These are phyloP conservation scores for Thelephora ganbajun DNA, from an alignment of 768 basidiomycete genomes.

Conservation along the genomic window DNA sequence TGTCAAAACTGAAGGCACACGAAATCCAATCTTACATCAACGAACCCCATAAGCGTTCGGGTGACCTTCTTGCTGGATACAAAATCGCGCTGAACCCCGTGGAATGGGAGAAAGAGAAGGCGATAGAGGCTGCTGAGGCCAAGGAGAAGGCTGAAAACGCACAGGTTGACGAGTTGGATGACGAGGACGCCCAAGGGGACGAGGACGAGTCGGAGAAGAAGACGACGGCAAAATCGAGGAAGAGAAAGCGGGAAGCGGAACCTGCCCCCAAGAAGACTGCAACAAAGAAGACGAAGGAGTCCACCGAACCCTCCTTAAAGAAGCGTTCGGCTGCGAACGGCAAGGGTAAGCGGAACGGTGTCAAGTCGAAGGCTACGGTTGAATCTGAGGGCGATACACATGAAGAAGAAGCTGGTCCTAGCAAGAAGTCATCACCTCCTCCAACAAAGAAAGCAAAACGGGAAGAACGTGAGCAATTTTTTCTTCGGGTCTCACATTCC, in stretches of 20 bases:
- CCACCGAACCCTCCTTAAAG: conserved; percentile 24
- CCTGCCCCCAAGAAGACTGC: conserved; percentile 23
- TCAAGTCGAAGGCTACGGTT: conserved; percentile 46
- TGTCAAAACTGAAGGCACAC: conserved; percentile 59
- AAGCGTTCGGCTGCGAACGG: conserved; percentile 18
- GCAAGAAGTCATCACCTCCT: conserved; percentile 43
- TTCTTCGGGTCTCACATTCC: not conserved
- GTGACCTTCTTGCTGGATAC: conserved; percentile 67
- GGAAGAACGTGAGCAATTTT: conserved; percentile 35
- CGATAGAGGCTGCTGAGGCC: conserved; percentile 18
- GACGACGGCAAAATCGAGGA: conserved; percentile 24
- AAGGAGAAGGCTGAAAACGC: conserved; percentile 39
- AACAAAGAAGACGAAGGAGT: conserved; percentile 30
- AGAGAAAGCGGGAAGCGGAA: conserved; percentile 53
- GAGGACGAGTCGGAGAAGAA: conserved; percentile 28
- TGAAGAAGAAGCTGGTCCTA: conserved; percentile 25
- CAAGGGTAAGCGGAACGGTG: conserved; percentile 39
- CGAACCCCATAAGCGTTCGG: conserved; percentile 63
- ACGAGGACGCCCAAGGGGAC: conserved; percentile 34
- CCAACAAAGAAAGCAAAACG: conserved; percentile 51
- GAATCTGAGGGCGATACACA: conserved; percentile 47
- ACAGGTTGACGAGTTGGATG: conserved; percentile 54
- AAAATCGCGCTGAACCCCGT: conserved; percentile 61
- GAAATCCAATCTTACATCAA: conserved; percentile 78
- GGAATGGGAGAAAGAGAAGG: conserved; percentile 43